Conservation (phyloP, 345 rosid genomes). For the Raphanus raphanistrum region DNA sequence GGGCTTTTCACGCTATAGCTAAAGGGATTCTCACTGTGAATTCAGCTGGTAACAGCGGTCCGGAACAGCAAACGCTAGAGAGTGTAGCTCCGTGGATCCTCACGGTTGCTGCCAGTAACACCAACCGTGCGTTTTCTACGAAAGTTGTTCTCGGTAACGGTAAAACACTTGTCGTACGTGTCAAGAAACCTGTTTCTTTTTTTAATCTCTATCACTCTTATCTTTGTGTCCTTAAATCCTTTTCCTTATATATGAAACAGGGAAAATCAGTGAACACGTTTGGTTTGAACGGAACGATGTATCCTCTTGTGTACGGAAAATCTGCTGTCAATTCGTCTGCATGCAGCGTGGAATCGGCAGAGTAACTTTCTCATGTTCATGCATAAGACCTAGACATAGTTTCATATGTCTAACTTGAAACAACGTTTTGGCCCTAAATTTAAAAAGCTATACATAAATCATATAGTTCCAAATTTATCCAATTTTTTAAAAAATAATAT, state of each 20-base stretch:
- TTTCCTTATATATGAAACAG: slow-evolving; percentile 28
- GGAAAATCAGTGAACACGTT: slow-evolving; percentile 44
- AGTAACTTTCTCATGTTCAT: slow-evolving; percentile 12
- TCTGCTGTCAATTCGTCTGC: slow-evolving; percentile 9
- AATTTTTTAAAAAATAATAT: background rate
- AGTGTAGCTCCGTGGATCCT: slow-evolving; percentile 48
- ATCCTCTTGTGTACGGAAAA: slow-evolving; percentile 37
- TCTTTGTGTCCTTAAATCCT: background rate
- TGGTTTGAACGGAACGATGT: slow-evolving; percentile 27
- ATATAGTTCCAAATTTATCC: background rate
- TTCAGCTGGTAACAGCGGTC: slow-evolving; percentile 47
- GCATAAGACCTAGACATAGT: background rate
- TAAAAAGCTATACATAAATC: background rate
- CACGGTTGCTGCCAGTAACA: slow-evolving; percentile 49
- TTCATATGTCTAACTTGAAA: background rate
- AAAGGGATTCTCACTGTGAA: slow-evolving; percentile 47
- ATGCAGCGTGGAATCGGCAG: background rate
- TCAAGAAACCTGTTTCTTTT: background rate
- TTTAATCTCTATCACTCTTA: background rate
- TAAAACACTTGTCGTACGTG: slow-evolving; percentile 41
- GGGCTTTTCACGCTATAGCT: slow-evolving; percentile 50
- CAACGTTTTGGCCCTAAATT: too few species aligned
- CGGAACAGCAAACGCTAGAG: background rate
- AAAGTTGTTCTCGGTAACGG: slow-evolving; percentile 50
- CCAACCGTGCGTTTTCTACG: slow-evolving; percentile 39